Base-by-base conservation (phyloP, 306 rosid genomes). In the Rubus parviflorus region DNA sequence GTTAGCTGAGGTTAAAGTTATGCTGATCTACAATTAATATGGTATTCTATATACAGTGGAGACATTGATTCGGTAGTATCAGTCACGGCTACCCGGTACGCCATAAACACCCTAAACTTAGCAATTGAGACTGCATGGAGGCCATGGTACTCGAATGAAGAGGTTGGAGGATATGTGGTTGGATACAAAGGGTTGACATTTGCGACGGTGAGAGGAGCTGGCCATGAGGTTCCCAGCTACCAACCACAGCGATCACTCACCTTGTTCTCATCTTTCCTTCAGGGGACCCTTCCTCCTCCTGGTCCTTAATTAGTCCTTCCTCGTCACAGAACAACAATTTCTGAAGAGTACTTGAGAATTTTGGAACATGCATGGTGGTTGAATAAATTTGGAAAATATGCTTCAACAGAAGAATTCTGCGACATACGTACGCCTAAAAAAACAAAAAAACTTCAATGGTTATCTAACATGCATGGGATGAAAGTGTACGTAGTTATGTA, bases 91-190 rank as follows among this genome's bases (percentile, higher is more conserved):
- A 62, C 90, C 7, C 80, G 85, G 77, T 86, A 78, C 79, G 53
- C 90, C 35, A 37, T 84, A 52, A 86, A 88, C 68, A 38, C 81
- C 35, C 71, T 82, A 47, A 76, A 88, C 9, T 81, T 88, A 65
- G 78, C 78, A 0, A 58, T 76, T 48, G 47, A 46, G 12, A 84
- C 70, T 9, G 12, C 81, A 68, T 88, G 90, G 88, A 87, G 85
- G 25, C 83, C 92, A 37, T 88, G 90, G 90, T 75, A 80, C 68
- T 80, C 74, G 3, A 60, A 47, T 20, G 47, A 70, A 9, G 86
- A 86, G 92, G 92, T 42, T 42, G 92, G 92, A 86, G 92, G 92
- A 42, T 86, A 84, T 52, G 81, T 82, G 16, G 72, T 80, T 53
- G 88, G 82, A 79, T 88, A 88, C 80, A 74, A 80, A 73, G 92